These are phyloP conservation scores for Krasilnikovozyma curviuscula DNA, from an alignment of 768 basidiomycete species.

Conservation along the genomic window DNA sequence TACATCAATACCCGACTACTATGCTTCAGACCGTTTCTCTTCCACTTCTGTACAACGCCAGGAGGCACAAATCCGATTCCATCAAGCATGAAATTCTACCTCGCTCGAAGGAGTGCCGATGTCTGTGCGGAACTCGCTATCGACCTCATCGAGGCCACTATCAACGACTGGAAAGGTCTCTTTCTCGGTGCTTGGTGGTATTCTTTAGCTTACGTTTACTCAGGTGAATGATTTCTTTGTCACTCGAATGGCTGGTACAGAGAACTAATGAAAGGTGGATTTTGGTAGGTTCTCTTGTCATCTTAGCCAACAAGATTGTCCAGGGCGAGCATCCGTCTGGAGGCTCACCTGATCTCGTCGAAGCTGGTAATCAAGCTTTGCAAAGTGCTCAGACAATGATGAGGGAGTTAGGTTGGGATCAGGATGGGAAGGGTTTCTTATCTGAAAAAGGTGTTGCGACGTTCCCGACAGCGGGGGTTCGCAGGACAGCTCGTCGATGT, in stretches of 20 bases:
- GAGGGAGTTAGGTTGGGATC: too few relatives aligned
- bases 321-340: too few relatives aligned
- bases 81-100: not conserved
- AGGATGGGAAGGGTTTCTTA: too few relatives aligned
- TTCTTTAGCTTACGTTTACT: not conserved
- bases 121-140: not conserved
- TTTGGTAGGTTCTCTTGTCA: too few relatives aligned
- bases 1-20: conserved; percentile 1
- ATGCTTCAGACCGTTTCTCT: not conserved
- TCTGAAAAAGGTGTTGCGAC: too few relatives aligned
- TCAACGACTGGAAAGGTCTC: not conserved
- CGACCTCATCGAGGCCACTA: not conserved
- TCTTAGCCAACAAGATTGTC: too few relatives aligned
- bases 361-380: too few relatives aligned
- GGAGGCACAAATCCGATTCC: conserved; percentile 8
- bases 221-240: not conserved
- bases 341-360: too few relatives aligned
- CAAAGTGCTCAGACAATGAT: too few relatives aligned
- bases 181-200: not conserved
- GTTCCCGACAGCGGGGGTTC: too few relatives aligned
- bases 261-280: too few relatives aligned
- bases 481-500: not conserved
- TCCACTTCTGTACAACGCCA: conserved; percentile 9
- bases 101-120: not conserved
- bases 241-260: too few relatives aligned